Percentiles rank a stretch among this genome's conserved stretches.
These are phyloP conservation scores for Saccharomyces paradoxus DNA, from an alignment of 805 yeast species.

Conservation along the genomic window DNA sequence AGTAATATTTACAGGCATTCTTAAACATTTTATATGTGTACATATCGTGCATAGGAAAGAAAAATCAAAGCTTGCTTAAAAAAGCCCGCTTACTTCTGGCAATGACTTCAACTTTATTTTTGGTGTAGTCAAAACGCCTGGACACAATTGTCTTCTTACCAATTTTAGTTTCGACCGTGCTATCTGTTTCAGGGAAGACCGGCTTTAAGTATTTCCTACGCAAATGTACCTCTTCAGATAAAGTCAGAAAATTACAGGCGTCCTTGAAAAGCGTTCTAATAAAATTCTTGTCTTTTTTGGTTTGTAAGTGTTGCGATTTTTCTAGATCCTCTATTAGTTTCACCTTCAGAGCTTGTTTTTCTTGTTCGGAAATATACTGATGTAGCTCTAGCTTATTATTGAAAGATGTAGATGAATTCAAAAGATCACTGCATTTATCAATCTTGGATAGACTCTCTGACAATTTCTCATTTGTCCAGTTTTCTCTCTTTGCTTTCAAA, in stretches of 20 bases:
- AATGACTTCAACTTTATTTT: conserved; percentile 43
- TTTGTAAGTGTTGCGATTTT: conserved; percentile 5
- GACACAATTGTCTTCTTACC: conserved; percentile 44
- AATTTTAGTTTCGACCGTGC: conserved; percentile 31
- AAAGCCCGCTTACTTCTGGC: conserved; percentile 49
- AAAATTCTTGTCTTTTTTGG: conserved; percentile 29
- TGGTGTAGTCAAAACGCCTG: conserved; percentile 54
- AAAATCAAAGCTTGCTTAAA: conserved; percentile 15
- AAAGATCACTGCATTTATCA: conserved; percentile 5
- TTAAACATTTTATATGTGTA: neutral
- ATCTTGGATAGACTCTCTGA: conserved; percentile 15
- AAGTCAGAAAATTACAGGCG: conserved; percentile 24
- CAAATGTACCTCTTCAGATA: conserved; percentile 33
- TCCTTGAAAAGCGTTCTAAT: conserved; percentile 37
- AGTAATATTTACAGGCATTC: neutral
- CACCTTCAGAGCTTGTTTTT: conserved; percentile 20
- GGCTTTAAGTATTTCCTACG: conserved; percentile 46
- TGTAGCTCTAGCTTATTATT: conserved; percentile 21
- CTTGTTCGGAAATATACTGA: conserved; percentile 25
- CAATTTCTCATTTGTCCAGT: conserved; percentile 27
- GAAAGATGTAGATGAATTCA: conserved; percentile 20
- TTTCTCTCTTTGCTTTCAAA: conserved; percentile 33
- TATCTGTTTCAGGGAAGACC: conserved; percentile 44
- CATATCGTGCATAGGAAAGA: neutral
- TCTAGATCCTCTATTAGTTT: conserved; percentile 21